phyloP scores from a whole-genome alignment of 176 grass and related monocot genomes.

The Triticum aestivum region DNA sequence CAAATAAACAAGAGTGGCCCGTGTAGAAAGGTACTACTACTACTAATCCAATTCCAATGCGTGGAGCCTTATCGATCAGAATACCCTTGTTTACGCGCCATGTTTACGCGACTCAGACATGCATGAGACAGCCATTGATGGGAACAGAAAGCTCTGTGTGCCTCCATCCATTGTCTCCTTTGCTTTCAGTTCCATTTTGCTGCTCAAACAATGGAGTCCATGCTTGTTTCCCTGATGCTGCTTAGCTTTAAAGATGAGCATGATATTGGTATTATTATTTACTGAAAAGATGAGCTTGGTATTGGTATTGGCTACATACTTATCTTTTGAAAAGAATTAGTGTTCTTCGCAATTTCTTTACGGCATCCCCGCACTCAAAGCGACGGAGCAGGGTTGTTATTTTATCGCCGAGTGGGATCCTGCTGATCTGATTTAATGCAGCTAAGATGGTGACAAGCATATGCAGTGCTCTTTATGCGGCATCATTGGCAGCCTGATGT shows the following conservation, averaged over 20 bases:
- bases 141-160: slow-evolving; percentile 41
- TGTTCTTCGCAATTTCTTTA: neutral
- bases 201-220: neutral
- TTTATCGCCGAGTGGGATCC: slow-evolving; percentile 24
- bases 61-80: slow-evolving; percentile 16
- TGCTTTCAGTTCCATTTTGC: neutral
- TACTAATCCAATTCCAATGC: slow-evolving; percentile 10
- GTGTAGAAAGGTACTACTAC: no score
- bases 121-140: slow-evolving; percentile 42
- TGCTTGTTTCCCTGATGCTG: slow-evolving; percentile 26
- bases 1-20: no score
- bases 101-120: slow-evolving; percentile 10
- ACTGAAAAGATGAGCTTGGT: no score
- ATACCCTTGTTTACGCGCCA: slow-evolving; percentile 32
- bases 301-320: neutral
- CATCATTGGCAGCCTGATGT: slow-evolving; percentile 7
- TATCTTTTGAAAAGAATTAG: neutral
- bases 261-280: neutral
- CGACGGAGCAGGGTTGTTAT: neutral
- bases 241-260: slow-evolving; percentile 42
- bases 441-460: slow-evolving; percentile 32
- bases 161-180: slow-evolving; percentile 15
- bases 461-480: slow-evolving; percentile 16
- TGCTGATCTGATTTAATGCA: slow-evolving; percentile 13
- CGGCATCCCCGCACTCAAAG: slow-evolving; percentile 16